Percentiles rank a stretch among this genome's conserved stretches.
phyloP scores from a whole-genome alignment of 2,329 filamentous ascomycete species.

The Cyphellophora europaea region DNA sequence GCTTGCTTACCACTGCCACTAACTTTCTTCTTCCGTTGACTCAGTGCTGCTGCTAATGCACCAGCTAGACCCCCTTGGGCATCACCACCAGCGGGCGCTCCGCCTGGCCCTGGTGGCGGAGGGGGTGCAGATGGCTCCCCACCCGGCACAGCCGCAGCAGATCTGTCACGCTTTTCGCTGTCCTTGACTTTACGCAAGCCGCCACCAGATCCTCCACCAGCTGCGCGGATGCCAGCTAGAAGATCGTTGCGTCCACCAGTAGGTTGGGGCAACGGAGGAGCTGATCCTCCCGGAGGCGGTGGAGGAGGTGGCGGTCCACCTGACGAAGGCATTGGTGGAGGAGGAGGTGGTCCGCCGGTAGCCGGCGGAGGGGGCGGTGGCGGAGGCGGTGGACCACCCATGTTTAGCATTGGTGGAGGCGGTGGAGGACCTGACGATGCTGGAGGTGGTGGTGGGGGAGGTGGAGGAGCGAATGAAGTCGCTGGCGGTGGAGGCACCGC shows the following conservation, averaged over 20 bases:
- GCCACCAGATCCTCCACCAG: slow-evolving; percentile 49
- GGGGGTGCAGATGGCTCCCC: slow-evolving; percentile 47
- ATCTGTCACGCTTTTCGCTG: slow-evolving; percentile 37
- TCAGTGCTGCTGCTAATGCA: slow-evolving; percentile 67
- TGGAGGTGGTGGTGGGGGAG: slow-evolving; percentile 28
- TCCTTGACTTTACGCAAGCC: slow-evolving; percentile 37
- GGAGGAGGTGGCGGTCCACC: slow-evolving; percentile 35
- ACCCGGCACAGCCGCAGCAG: slow-evolving; percentile 33
- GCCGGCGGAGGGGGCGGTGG: slow-evolving; percentile 35
- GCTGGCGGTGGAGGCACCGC: slow-evolving; percentile 34
- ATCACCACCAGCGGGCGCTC: slow-evolving; percentile 21
- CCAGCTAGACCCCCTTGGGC: slow-evolving; percentile 61
- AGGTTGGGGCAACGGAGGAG: slow-evolving; percentile 33
- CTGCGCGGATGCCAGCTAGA: slow-evolving; percentile 40
- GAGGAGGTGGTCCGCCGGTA: slow-evolving; percentile 23
- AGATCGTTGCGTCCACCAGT: slow-evolving; percentile 32
- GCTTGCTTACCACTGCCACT: slow-evolving; percentile 90
- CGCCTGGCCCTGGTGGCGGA: slow-evolving; percentile 44
- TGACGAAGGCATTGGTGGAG: slow-evolving; percentile 20
- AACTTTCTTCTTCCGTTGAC: slow-evolving; percentile 86
- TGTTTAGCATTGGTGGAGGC: slow-evolving; percentile 31
- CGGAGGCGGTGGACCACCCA: slow-evolving; percentile 23
- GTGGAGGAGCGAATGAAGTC: slow-evolving; percentile 23
- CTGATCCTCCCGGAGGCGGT: slow-evolving; percentile 33
- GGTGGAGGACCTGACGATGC: slow-evolving; percentile 21